Evolutionary conservation across 345 rosid species (phyloP).

Genomic region (Brassica carinata): DNA sequence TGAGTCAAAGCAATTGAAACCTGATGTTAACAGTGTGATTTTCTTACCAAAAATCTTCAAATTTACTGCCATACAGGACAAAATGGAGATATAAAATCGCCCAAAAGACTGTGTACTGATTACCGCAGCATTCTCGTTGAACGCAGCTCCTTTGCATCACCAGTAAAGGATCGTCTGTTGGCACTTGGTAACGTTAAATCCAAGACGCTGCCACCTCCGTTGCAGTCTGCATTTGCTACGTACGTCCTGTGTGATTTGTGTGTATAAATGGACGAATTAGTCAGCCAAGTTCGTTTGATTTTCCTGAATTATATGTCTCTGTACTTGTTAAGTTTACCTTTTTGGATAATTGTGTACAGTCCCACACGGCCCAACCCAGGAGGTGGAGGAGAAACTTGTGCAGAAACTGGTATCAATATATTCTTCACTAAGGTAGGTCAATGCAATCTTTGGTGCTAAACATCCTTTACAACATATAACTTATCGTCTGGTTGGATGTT

Average conservation of each 20-base stretch:
- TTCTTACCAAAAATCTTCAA: constrained; percentile 11
- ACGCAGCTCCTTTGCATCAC: constrained; percentile 74
- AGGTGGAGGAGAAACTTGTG: constrained; percentile 98
- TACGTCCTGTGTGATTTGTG: constrained; percentile 27
- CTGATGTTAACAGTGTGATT: constrained; percentile 14
- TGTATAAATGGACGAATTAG: constrained; percentile 12
- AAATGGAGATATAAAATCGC: constrained; percentile 81
- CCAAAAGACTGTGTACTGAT: constrained; percentile 64
- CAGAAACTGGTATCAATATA: constrained; percentile 87
- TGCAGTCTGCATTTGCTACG: constrained; percentile 92
- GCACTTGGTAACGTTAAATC: constrained; percentile 60
- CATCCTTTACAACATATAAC: neutral
- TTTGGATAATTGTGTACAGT: constrained; percentile 45
- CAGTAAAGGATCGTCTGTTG: constrained; percentile 74
- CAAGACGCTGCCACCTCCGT: constrained; percentile 67
- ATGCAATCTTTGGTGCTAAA: constrained; percentile 2
- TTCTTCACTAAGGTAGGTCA: constrained; percentile 79
- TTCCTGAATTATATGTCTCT: constrained; percentile 7
- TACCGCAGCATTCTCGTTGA: constrained; percentile 88
- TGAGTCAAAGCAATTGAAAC: neutral
- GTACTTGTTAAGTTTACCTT: constrained; percentile 17
- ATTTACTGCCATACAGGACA: constrained; percentile 61
- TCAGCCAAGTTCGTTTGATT: neutral
- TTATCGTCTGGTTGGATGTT: constrained; percentile 11
- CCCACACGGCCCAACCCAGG: constrained; percentile 94